Conservation (phyloP, 306 rosid species). For the Glycine tomentella region DNA sequence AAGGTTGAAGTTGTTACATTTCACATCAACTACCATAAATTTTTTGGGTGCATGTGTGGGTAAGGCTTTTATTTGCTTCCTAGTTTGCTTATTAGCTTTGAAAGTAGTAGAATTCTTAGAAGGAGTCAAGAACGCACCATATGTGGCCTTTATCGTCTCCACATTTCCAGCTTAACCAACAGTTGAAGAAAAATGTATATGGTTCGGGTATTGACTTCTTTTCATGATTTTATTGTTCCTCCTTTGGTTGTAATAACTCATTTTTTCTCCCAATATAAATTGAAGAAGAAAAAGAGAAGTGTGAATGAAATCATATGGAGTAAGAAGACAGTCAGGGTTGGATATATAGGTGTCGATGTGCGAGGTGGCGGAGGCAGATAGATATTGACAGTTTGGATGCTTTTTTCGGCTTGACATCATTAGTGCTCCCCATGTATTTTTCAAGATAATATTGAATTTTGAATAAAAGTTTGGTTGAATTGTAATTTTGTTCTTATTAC, state of each 20-base stretch:
- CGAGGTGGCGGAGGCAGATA: slow-evolving; percentile 31
- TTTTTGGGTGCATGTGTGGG: too few species aligned
- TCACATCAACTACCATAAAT: too few species aligned
- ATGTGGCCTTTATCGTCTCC: slow-evolving; percentile 22
- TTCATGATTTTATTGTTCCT: slow-evolving; percentile 28
- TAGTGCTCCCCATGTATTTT: slow-evolving; percentile 44
- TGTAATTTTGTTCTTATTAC: too few species aligned
- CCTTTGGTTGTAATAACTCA: slow-evolving; percentile 28
- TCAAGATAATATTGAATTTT: too few species aligned
- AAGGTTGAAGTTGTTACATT: too few species aligned
- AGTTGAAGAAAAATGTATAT: slow-evolving; percentile 51
- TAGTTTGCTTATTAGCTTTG: not conserved
- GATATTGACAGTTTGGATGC: slow-evolving; percentile 51
- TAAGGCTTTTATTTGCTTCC: too few species aligned
- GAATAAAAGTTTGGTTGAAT: too few species aligned
- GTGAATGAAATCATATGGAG: too few species aligned
- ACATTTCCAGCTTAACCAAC: not conserved
- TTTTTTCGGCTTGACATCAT: slow-evolving; percentile 46
- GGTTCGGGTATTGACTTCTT: slow-evolving; percentile 99
- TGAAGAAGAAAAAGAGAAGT: not conserved
- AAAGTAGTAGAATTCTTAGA: not conserved
- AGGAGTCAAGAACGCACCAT: slow-evolving; percentile 99
- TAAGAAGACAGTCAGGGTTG: too few species aligned
- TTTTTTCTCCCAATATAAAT: not conserved
- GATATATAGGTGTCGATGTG: not conserved